These are phyloP conservation scores for Cryptococcus depauperatus DNA, from an alignment of 1,284 basidiomycete genomes.

Conservation along the genomic window DNA sequence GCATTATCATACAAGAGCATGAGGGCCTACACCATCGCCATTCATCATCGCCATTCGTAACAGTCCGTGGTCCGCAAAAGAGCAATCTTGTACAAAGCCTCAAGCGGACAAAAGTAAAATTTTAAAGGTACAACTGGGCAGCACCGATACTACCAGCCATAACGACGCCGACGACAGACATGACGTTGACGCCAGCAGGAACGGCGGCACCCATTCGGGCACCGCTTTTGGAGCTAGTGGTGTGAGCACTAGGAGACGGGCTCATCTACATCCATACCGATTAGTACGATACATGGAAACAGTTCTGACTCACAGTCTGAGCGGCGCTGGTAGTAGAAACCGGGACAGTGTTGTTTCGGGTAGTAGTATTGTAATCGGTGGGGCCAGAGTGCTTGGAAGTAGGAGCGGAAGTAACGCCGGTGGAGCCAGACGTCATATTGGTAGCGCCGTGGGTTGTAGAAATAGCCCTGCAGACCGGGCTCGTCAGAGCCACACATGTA, in stretches of 20 bases:
- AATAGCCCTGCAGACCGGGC: not conserved
- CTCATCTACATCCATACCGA: too few species aligned
- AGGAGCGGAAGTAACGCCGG: not conserved
- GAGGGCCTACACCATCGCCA: too few species aligned
- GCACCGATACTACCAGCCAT: slow-evolving; percentile 11
- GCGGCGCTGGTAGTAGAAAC: slow-evolving; percentile 6
- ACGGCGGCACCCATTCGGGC: not conserved
- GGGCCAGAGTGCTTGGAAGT: slow-evolving; percentile 3
- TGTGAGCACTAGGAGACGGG: too few species aligned
- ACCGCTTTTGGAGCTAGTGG: not conserved
- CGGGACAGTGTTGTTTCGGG: slow-evolving; percentile 1
- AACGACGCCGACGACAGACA: slow-evolving; percentile 7
- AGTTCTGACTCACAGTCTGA: slow-evolving; percentile 9
- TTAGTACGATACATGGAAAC: not conserved
- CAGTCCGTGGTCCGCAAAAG: too few species aligned
- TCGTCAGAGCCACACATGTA: not conserved
- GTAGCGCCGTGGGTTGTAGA: slow-evolving; percentile 1
- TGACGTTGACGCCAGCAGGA: not conserved
- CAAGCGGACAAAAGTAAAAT: not conserved
- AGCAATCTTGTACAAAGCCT: not conserved
- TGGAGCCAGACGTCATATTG: slow-evolving; percentile 5
- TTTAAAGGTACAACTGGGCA: slow-evolving; percentile 3
- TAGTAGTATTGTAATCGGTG: slow-evolving; percentile 14
- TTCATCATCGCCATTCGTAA: too few species aligned
- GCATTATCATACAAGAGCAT: too few species aligned